Evolutionary conservation across 331 rosid genomes (phyloP).

Genomic region (Spiraea crenata): DNA sequence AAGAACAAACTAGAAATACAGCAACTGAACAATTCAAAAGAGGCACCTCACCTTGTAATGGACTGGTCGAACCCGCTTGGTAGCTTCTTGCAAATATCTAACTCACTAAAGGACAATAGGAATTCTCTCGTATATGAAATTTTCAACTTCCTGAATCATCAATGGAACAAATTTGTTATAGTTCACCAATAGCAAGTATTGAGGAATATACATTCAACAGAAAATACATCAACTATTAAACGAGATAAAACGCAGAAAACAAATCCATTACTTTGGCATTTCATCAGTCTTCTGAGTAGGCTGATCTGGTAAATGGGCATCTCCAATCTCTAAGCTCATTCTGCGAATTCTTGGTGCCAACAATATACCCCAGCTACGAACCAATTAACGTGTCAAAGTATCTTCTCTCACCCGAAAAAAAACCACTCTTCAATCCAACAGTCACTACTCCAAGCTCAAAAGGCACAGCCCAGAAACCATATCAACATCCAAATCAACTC

Average conservation of each 20-base stretch:
- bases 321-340: conserved; percentile 75
- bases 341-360: conserved; percentile 29
- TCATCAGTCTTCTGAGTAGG: conserved; percentile 38
- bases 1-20: background rate
- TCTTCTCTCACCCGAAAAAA: conserved; percentile 23
- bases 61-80: conserved; percentile 78
- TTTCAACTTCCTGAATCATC: conserved; percentile 56
- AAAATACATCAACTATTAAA: background rate
- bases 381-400: conserved; percentile 3
- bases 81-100: conserved; percentile 70
- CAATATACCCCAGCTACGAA: conserved; percentile 25
- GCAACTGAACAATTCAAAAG: background rate
- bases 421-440: conserved; percentile 19
- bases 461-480: conserved; percentile 11
- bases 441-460: conserved; percentile 24
- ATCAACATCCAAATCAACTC: conserved; percentile 18
- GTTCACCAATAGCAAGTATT: conserved; percentile 9
- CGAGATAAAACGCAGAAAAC: conserved; percentile 5
- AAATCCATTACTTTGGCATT: conserved; percentile 47
- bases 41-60: conserved; percentile 56
- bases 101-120: conserved; percentile 65
- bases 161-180: conserved; percentile 15
- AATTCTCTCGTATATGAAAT: conserved; percentile 69
- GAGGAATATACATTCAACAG: background rate
- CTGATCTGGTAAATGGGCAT: conserved; percentile 37